These are phyloP conservation scores for Prunus persica DNA, from an alignment of 306 rosid species.

Conservation along the genomic window DNA sequence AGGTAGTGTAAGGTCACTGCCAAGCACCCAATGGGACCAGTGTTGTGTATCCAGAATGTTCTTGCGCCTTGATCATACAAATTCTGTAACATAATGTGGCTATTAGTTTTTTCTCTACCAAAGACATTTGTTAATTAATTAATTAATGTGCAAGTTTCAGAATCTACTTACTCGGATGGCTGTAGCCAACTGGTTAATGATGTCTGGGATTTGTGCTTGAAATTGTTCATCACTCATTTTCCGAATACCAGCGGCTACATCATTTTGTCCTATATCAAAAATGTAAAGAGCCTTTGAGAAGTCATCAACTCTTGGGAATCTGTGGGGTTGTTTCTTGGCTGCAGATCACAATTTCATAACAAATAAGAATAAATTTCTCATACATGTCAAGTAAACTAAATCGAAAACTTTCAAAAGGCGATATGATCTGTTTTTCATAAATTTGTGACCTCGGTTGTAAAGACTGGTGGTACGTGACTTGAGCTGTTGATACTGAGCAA, in stretches of 20 bases:
- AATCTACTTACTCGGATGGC: constrained; percentile 47
- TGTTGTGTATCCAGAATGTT: constrained; percentile 81
- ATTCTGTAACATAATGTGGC: constrained; percentile 19
- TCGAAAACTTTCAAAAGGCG: not conserved
- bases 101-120: not conserved
- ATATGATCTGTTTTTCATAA: not conserved
- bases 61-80: constrained; percentile 58
- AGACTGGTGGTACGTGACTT: constrained; percentile 51
- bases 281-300: constrained; percentile 66
- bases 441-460: constrained; percentile 37
- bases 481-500: constrained; percentile 51
- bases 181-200: constrained; percentile 37
- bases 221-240: constrained; percentile 35
- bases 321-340: constrained; percentile 29
- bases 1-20: constrained; percentile 38
- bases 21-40: constrained; percentile 81
- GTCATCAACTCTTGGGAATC: constrained; percentile 58
- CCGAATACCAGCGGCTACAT: constrained; percentile 50
- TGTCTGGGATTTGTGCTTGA: constrained; percentile 35
- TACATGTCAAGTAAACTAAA: not conserved
- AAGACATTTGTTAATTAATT: not conserved
- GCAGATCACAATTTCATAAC: not conserved
- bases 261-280: constrained; percentile 84
- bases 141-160: not conserved
- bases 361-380: not conserved